Conservation (phyloP, 352 stramenopile genomes). For the Phytophthora litchii region DNA sequence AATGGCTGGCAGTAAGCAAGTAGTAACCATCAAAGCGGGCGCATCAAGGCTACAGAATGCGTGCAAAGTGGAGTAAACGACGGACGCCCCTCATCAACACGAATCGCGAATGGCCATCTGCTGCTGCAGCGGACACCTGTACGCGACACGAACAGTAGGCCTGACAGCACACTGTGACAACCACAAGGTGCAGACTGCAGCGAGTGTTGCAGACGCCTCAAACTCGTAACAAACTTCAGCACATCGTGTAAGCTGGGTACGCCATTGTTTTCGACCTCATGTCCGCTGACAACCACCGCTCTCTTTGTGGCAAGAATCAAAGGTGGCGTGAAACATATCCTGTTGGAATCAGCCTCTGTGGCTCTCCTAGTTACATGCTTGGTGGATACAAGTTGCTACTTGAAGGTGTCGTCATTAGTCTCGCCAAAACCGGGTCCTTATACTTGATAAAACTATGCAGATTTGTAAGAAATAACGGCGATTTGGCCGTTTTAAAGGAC, state of each 20-base stretch:
- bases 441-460: conserved; percentile 8
- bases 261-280: background rate
- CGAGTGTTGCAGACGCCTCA: background rate
- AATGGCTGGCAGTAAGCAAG: conserved; percentile 25
- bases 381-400: conserved; percentile 7
- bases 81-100: conserved; percentile 8
- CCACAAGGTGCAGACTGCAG: conserved; percentile 6
- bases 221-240: conserved; percentile 1
- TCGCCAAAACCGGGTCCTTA: conserved; percentile 3
- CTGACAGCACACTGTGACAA: conserved; percentile 13
- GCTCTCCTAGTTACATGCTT: no score
- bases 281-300: conserved; percentile 1
- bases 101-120: conserved; percentile 13
- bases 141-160: conserved; percentile 15
- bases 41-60: background rate
- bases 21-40: conserved; percentile 6
- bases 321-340: conserved; percentile 8
- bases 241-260: conserved; percentile 8
- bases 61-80: conserved; percentile 26
- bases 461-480: conserved; percentile 2
- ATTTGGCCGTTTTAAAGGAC: background rate
- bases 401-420: conserved; percentile 5
- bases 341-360: conserved; percentile 12
- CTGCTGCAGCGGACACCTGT: conserved; percentile 25
- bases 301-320: conserved; percentile 4